These are phyloP conservation scores for Fraxinus pennsylvanica DNA, from an alignment of 257 asterid species.

Conservation along the genomic window DNA sequence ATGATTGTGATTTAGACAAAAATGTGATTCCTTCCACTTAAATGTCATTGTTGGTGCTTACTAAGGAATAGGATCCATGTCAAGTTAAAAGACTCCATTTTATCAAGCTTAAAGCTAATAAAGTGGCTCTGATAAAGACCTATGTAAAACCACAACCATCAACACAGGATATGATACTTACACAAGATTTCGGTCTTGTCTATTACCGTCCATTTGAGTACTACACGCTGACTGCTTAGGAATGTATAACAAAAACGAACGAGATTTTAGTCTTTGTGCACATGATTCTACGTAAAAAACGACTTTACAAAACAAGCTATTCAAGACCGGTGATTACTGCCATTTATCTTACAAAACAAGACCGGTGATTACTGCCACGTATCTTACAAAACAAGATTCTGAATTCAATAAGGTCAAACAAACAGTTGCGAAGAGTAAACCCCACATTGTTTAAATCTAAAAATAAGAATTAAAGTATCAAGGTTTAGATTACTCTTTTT, in stretches of 20 bases:
- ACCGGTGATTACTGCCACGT: too few species aligned
- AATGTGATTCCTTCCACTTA: constrained; percentile 29
- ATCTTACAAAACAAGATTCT: too few species aligned
- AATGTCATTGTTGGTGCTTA: constrained; percentile 21
- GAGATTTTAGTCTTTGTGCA: not conserved
- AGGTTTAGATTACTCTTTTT: too few species aligned
- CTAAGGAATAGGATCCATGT: constrained; percentile 26
- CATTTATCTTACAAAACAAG: too few species aligned
- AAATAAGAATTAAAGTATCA: too few species aligned
- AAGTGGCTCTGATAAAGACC: constrained; percentile 22
- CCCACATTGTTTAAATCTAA: too few species aligned
- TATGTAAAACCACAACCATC: not conserved
- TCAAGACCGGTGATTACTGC: too few species aligned
- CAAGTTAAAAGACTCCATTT: not conserved
- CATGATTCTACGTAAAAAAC: too few species aligned
- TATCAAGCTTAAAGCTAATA: not conserved
- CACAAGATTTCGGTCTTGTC: not conserved
- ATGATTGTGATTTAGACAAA: constrained; percentile 21
- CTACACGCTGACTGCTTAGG: not conserved
- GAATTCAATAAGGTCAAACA: too few species aligned
- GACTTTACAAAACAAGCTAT: too few species aligned
- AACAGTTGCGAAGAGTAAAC: too few species aligned
- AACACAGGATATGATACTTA: not conserved
- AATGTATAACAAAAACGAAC: not conserved
- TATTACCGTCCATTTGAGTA: not conserved